phyloP scores from a whole-genome alignment of 495 filamentous ascomycete species.

The Penicillium fimorum region DNA sequence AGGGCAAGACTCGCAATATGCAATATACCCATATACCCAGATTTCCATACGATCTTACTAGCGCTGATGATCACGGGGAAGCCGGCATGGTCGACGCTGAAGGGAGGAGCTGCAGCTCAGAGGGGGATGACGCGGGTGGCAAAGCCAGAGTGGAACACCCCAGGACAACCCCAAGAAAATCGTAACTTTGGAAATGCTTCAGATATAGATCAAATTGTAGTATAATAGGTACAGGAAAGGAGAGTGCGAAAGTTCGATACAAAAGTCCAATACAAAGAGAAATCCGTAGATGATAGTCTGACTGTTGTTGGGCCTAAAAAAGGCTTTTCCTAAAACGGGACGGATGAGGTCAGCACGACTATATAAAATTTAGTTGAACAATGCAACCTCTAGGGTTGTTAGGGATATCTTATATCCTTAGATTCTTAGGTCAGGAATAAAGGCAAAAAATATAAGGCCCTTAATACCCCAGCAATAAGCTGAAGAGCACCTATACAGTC shows the following conservation, averaged over 20 bases:
- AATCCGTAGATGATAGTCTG: neutral
- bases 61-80: conserved; percentile 12
- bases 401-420: too few species aligned
- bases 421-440: too few species aligned
- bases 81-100: conserved; percentile 9
- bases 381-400: neutral
- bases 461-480: too few species aligned
- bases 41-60: conserved; percentile 10
- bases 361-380: neutral
- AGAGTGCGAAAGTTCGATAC: too few species aligned
- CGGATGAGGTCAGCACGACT: conserved; percentile 4
- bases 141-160: conserved; percentile 21
- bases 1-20: neutral
- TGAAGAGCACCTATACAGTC: too few species aligned
- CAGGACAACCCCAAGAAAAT: neutral
- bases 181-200: neutral
- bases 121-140: conserved; percentile 30
- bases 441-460: too few species aligned
- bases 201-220: neutral
- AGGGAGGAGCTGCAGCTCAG: conserved; percentile 15
- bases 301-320: neutral
- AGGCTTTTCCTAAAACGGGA: neutral
- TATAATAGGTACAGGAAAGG: neutral
- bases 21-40: neutral
- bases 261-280: neutral